phyloP scores from a whole-genome alignment of 148 eudicot species.

The Heliamphora exappendiculata region DNA sequence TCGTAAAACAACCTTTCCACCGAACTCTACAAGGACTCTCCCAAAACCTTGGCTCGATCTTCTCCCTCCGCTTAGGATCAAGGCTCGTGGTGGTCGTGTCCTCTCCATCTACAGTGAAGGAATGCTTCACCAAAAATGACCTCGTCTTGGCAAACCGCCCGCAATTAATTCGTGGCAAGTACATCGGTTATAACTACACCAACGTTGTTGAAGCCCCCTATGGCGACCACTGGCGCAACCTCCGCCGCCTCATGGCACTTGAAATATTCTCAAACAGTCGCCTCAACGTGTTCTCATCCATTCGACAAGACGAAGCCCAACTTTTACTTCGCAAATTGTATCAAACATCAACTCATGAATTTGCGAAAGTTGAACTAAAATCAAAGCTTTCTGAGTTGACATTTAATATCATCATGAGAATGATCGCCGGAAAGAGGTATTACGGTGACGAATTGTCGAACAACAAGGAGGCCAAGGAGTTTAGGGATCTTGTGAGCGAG shows the following conservation, averaged over 20 bases:
- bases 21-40: background rate
- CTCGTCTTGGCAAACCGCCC: slow-evolving; percentile 9
- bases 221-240: slow-evolving; percentile 16
- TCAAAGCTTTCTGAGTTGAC: background rate
- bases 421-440: slow-evolving; percentile 9
- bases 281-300: background rate
- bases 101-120: background rate
- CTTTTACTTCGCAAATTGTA: background rate
- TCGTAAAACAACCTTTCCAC: slow-evolving; percentile 5
- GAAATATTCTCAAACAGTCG: no score
- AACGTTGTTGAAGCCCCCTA: background rate
- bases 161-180: background rate
- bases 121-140: slow-evolving; percentile 15
- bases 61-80: background rate
- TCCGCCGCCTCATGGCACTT: no score
- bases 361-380: background rate
- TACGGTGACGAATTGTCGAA: background rate
- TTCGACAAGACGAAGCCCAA: background rate
- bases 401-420: slow-evolving; percentile 1
- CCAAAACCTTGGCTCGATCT: background rate
- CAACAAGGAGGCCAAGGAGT: background rate
- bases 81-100: background rate
- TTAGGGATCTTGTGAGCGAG: background rate
- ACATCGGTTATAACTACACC: background rate
- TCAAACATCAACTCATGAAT: background rate